These are phyloP conservation scores for Gynostemma pentaphyllum DNA, from an alignment of 306 rosid species.

Conservation along the genomic window DNA sequence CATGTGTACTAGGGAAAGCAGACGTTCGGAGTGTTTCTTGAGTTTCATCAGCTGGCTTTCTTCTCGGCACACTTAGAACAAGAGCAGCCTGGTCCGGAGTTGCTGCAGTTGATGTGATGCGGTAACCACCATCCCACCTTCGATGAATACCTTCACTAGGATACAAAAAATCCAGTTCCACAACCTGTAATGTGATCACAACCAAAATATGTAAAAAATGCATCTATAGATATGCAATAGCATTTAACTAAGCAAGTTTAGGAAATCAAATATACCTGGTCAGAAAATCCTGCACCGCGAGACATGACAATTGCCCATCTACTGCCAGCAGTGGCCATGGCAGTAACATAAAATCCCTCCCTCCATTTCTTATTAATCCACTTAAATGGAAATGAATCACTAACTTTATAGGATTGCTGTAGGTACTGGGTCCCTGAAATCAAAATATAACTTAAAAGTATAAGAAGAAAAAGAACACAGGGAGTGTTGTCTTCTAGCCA, in stretches of 20 bases:
- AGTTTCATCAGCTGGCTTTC: slow-evolving; percentile 89
- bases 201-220: background rate
- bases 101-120: slow-evolving; percentile 89
- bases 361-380: slow-evolving; percentile 88
- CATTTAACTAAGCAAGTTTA: background rate
- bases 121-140: slow-evolving; percentile 55
- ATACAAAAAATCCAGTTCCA: slow-evolving; percentile 42
- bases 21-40: slow-evolving; percentile 93
- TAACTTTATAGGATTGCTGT: slow-evolving; percentile 84
- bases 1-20: slow-evolving; percentile 86
- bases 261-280: slow-evolving; percentile 39
- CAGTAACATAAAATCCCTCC: slow-evolving; percentile 72
- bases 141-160: slow-evolving; percentile 45
- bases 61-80: slow-evolving; percentile 73
- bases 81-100: slow-evolving; percentile 86
- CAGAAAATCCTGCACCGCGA: slow-evolving; percentile 64
- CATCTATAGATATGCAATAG: background rate
- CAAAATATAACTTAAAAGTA: background rate
- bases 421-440: slow-evolving; percentile 52
- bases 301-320: slow-evolving; percentile 92
- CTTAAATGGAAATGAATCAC: slow-evolving; percentile 82
- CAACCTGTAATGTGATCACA: slow-evolving; percentile 21
- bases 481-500: background rate
- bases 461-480: background rate
- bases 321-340: slow-evolving; percentile 72